Base-by-base conservation (phyloP, 176 grass and related monocot genomes). In the Carex kokanica region DNA sequence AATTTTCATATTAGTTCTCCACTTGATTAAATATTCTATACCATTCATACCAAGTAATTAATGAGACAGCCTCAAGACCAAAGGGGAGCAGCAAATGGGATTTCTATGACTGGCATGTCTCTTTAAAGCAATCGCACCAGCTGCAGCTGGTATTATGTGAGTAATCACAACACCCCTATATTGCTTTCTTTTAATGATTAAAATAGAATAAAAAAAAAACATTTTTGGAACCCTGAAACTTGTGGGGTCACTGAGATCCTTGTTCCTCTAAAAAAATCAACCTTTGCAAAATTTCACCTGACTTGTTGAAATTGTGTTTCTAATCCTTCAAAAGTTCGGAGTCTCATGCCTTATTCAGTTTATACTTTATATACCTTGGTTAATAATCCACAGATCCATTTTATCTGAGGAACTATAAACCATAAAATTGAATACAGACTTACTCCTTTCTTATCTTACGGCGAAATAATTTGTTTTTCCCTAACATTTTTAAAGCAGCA, bases 41-140 rank as follows among this genome's bases (percentile, higher is more conserved):
- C 36, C 36, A 38, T 38, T 38, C 36, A 38, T 38, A 38, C 52
- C 31, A 84, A 84, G 2, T 31, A 34, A 41, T 43, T 23, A 16
- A 65, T 52, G 27, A 16, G 29, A 14, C 81, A 94, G 92, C 83
- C 86, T 83, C 95, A 98, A 84, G 87, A 88, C 10, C 95, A 98
- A 83, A 91, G 95, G 61, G 95, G 95, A 9, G 87, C 95, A 81
- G 95, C 95, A 80, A 94, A 98, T 85, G 92, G 95, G 17, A 88
- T 94, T 81, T 83, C 90, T 38, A 91, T 93, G 78, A 94, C 86
- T 20, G 79, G 47, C 16, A 92, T 94, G 87, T 98, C 95, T 47
- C 52, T 94, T 89, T 67, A 94, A 98, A 84, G 89, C 90, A 54
- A 63, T 79, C 51, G 95, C 92, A 65, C 92, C 92, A 23, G 94